Base-by-base conservation (phyloP, 805 yeast species). In the Brettanomyces anomalus region DNA sequence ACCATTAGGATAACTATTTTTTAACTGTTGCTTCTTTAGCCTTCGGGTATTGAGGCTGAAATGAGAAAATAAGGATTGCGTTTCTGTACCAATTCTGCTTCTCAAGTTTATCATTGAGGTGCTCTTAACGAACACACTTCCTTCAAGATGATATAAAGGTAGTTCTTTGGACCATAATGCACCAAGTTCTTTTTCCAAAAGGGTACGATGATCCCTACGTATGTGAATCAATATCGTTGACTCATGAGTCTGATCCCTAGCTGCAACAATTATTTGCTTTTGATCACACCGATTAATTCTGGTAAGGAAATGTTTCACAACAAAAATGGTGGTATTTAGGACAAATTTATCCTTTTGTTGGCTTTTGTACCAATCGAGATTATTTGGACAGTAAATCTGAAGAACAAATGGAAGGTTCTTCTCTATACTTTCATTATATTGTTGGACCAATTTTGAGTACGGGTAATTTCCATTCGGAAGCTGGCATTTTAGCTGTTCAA, bases 401-500 rank as follows among this genome's bases (percentile, higher is more conserved):
- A 39, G 20, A n/a, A 28, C 18, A 19, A 38, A 38, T 28, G 40
- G 35, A 11, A 15, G 13, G 16, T n/a, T 11, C 7, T 16, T n/a
- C 5, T 18, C 15, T 15, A 15, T 5, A 11, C 14, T n/a, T 15
- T 15, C n/a, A 7, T 16, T 8, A 14, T 8, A 32, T 36, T 42
- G 45, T 39, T 49, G 51, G 40, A 54, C 49, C 36, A 47, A 13
- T 20, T 45, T 43, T 4, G 62, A 57, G 38, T 50, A 54, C 10
- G 52, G 43, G 36, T 42, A 56, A 18, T 66, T 64, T 44, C 61
- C 52, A 4, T 36, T 39, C 43, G 63, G 62, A 3, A 67, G 65
- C 1, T 67, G 68, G 43, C 60, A 57, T 34, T 49, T 35, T 43
- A 53, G 49, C 32, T 42, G 46, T 3, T 42, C 37, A 1, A 43